These are phyloP conservation scores for Globisporangium orthogonon DNA, from an alignment of 352 stramenopile species.

Conservation along the genomic window DNA sequence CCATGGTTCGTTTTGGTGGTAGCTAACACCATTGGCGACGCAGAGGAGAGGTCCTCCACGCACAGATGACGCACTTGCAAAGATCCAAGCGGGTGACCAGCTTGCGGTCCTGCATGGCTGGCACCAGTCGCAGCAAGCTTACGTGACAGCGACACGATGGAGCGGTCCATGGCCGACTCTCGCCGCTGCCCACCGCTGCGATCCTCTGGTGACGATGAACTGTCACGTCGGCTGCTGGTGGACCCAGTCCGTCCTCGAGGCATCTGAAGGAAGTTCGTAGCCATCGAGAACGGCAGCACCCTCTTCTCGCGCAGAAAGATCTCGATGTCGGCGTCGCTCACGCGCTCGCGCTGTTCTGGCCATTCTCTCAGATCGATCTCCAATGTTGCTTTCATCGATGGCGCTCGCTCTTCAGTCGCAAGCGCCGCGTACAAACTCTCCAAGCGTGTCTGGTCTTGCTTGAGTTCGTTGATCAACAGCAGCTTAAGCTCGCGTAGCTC, in stretches of 20 bases:
- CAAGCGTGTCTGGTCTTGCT: slow-evolving; percentile 45
- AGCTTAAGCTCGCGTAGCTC: slow-evolving; percentile 87
- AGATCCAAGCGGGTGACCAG: not conserved
- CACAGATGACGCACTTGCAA: slow-evolving; percentile 11
- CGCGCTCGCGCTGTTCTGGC: slow-evolving; percentile 83
- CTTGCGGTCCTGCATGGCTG: not conserved
- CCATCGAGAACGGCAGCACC: slow-evolving; percentile 28
- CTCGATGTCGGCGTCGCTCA: slow-evolving; percentile 76
- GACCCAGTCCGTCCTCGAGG: slow-evolving; percentile 3
- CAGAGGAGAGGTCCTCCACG: slow-evolving; percentile 5
- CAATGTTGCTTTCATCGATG: slow-evolving; percentile 11
- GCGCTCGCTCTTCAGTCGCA: slow-evolving; percentile 3
- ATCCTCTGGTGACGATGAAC: not conserved
- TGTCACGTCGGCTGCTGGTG: slow-evolving; percentile 2
- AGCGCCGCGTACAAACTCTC: slow-evolving; percentile 41
- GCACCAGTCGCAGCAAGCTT: slow-evolving; percentile 11
- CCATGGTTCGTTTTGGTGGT: not conserved
- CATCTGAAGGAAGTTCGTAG: slow-evolving; percentile 3
- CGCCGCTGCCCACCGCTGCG: not conserved
- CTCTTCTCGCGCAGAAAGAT: slow-evolving; percentile 56
- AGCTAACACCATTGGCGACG: not conserved
- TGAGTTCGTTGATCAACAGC: slow-evolving; percentile 69
- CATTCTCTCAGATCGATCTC: slow-evolving; percentile 74
- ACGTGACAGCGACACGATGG: slow-evolving; percentile 24
- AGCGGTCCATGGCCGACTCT: slow-evolving; percentile 21